These are phyloP conservation scores for Kazachstania sp. DNA, from an alignment of 1,139 yeast genomes.

Conservation along the genomic window DNA sequence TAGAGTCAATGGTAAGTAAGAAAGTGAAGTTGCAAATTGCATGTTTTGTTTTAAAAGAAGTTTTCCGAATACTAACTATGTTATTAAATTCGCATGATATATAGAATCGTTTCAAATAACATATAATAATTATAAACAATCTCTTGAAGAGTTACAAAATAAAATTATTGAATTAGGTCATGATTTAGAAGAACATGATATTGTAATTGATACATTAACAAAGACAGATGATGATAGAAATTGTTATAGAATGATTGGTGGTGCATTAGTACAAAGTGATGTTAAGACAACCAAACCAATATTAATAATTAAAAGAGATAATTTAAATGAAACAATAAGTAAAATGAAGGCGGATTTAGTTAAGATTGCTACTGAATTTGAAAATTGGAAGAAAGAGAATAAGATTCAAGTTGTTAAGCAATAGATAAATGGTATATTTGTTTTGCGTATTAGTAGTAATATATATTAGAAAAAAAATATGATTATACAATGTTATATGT, in stretches of 20 bases:
- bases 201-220: conserved; percentile 49
- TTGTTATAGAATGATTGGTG: conserved; percentile 92
- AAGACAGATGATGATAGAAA: conserved; percentile 48
- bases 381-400: conserved; percentile 58
- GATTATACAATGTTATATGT: no score
- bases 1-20: conserved; percentile 1
- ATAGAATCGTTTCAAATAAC: conserved; percentile 44
- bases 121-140: conserved; percentile 55
- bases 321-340: conserved; percentile 37
- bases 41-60: not conserved
- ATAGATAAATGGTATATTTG: no score
- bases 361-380: conserved; percentile 47
- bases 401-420: conserved; percentile 54
- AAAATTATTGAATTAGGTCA: conserved; percentile 46
- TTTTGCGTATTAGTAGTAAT: no score
- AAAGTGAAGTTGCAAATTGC: not conserved
- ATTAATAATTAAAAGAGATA: conserved; percentile 49
- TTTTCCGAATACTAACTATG: not conserved
- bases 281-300: conserved; percentile 70
- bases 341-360: conserved; percentile 41
- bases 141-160: conserved; percentile 47
- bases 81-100: no score
- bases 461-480: no score
- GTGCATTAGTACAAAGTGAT: conserved; percentile 76
- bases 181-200: conserved; percentile 43